phyloP scores from a whole-genome alignment of 306 rosid species.

The Casuarina equisetifolia region DNA sequence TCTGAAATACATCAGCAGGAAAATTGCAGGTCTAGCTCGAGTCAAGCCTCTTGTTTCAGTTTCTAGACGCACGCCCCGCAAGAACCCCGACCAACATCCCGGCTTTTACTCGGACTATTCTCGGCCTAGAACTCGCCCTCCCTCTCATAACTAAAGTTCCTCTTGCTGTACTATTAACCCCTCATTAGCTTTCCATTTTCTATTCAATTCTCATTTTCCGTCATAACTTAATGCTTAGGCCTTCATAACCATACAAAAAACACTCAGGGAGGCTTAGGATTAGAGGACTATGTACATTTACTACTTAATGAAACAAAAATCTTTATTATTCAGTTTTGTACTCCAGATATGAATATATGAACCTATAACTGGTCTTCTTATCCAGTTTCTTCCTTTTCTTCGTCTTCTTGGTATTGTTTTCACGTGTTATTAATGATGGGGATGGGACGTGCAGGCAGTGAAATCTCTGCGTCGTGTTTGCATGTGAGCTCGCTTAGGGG shows the following conservation, averaged over 20 bases:
- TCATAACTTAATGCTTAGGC: background rate
- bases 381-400: background rate
- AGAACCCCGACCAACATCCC: constrained; percentile 30
- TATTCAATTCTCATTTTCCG: background rate
- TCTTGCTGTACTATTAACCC: background rate
- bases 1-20: background rate
- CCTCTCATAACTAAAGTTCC: constrained; percentile 52
- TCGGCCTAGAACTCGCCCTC: constrained; percentile 61
- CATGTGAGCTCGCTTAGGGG: constrained; percentile 35
- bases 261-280: background rate
- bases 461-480: constrained; percentile 22
- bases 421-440: constrained; percentile 13
- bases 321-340: background rate
- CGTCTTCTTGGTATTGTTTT: background rate
- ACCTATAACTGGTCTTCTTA: background rate
- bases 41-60: constrained; percentile 33
- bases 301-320: background rate
- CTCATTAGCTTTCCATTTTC: background rate
- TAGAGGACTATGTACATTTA: background rate
- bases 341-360: background rate
- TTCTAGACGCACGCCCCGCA: constrained; percentile 35
- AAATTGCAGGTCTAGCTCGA: constrained; percentile 33
- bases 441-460: constrained; percentile 32
- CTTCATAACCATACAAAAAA: background rate
- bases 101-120: constrained; percentile 59